Percentiles rank a stretch among this genome's conserved stretches.
These are phyloP conservation scores for Hypoxylon trugodes DNA, from an alignment of 495 filamentous ascomycete genomes.

Conservation along the genomic window DNA sequence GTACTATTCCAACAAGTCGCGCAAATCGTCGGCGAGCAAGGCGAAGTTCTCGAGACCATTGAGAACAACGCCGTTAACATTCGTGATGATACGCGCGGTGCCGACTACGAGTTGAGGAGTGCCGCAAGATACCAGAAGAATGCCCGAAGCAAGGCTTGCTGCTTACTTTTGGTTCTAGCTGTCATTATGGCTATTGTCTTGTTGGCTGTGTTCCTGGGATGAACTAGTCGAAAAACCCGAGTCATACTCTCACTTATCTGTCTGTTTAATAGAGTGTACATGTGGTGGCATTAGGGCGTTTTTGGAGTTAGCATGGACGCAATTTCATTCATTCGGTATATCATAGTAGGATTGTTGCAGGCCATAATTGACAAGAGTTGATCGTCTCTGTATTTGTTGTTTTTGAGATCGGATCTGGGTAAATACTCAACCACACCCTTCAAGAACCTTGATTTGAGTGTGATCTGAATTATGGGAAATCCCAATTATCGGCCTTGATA, in stretches of 20 bases:
- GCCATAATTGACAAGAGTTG: constrained; percentile 4
- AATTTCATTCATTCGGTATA: constrained; percentile 15
- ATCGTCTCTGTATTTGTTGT: not conserved
- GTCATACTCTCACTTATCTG: no score
- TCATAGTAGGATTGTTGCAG: constrained; percentile 3
- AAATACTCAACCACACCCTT: not conserved
- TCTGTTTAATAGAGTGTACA: constrained; percentile 15
- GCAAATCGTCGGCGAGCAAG: constrained; percentile 94
- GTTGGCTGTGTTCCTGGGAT: constrained; percentile 80
- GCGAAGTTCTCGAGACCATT: constrained; percentile 88
- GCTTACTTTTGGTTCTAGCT: constrained; percentile 87
- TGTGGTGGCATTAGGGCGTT: constrained; percentile 27
- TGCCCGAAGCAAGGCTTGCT: constrained; percentile 90
- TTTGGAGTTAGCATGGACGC: constrained; percentile 25
- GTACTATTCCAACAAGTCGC: constrained; percentile 97
- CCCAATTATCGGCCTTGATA: not conserved
- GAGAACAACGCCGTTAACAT: constrained; percentile 85
- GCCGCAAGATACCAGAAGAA: constrained; percentile 92
- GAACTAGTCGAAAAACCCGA: no score
- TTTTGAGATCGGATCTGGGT: not conserved
- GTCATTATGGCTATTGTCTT: constrained; percentile 89
- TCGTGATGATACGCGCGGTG: constrained; percentile 79
- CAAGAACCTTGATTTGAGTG: not conserved
- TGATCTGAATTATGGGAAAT: not conserved
- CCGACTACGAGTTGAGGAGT: constrained; percentile 81